A percentile compares a stretch with the other conserved stretches of the same genome.
phyloP scores from a whole-genome alignment of 345 rosid species.

The Carallia pectinifolia region DNA sequence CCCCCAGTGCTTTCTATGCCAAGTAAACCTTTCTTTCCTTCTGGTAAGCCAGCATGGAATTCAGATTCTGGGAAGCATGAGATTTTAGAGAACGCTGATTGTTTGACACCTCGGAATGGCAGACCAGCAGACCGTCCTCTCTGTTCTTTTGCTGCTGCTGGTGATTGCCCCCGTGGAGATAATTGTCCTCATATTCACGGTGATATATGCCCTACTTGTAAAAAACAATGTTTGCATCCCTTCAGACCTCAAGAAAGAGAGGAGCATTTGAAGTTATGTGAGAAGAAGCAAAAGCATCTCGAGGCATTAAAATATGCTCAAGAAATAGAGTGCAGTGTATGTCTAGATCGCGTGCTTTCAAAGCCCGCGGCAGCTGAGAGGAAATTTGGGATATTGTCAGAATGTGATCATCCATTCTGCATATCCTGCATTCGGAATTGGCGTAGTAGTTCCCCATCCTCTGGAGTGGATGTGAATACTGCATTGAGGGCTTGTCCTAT shows the following conservation, averaged over 20 bases:
- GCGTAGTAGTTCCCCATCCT: constrained; percentile 78
- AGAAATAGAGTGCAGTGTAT: constrained; percentile 71
- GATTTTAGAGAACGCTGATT: constrained; percentile 29
- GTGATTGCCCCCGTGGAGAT: constrained; percentile 73
- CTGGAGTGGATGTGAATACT: constrained; percentile 86
- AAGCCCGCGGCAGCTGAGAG: constrained; percentile 66
- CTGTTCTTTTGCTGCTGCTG: constrained; percentile 88
- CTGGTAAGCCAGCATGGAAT: constrained; percentile 40
- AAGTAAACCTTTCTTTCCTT: constrained; percentile 31
- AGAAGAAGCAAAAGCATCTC: constrained; percentile 67
- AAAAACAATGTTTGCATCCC: constrained; percentile 85
- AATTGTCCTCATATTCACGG: constrained; percentile 89
- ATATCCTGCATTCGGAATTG: constrained; percentile 84
- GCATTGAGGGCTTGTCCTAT: constrained; percentile 87
- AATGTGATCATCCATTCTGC: constrained; percentile 98
- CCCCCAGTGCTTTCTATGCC: constrained; percentile 41
- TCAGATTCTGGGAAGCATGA: constrained; percentile 33
- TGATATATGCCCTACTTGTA: constrained; percentile 77
- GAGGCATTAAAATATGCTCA: constrained; percentile 62
- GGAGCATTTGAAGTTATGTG: constrained; percentile 69
- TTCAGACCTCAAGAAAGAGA: constrained; percentile 75
- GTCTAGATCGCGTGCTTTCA: constrained; percentile 73
- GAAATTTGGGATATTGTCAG: constrained; percentile 84
- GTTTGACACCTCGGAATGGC: constrained; percentile 35
- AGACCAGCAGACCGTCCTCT: constrained; percentile 61